Base-by-base conservation (phyloP, 306 rosid species). In the Begonia fuchsioides region DNA sequence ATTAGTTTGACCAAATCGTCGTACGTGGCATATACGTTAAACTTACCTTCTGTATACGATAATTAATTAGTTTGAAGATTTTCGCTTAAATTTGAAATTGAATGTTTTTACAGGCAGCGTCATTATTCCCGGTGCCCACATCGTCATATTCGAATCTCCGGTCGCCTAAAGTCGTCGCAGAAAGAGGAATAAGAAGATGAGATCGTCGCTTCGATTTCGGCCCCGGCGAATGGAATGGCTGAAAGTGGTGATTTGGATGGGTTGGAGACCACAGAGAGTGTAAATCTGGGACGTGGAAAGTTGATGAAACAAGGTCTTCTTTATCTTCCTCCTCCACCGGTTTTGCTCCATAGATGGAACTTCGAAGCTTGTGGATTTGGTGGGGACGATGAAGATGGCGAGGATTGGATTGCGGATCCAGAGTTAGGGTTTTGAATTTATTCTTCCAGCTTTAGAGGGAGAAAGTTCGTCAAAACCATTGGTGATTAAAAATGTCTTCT, bases 331-430 rank as follows among this genome's bases (percentile, higher is more conserved):
- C 6, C 14, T 41, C 44, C n/a, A 4, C 45, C 9, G n/a, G 17
- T 11, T 52, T 49, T 47, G 32, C 69, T 47, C 16, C 65, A 47
- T 71, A 67, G 39, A 53, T 62, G 43, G 65, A 52, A 57, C 57
- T 41, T n/a, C 3, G 45, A 41, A 41, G 39, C 11, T 15, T 56
- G 38, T 60, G 72, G 12, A 13, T 58, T 9, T 14, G 72, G 39
- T 49, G 74, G 19, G 16, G 50, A 26, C 51, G 61, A 40, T 20
- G 32, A 20, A 20, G 32, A 2, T 20, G 32, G 32, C 18, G 68
- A 48, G 63, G 71, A 53, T 63, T 75, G 58, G 65, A 59, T 69
- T 65, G 87, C 66, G 93, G 85, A 90, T 85, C 96, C 90, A 90
- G 95, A 71, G 49, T 80, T 81, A 76, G 82, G 45, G 59, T 65